Percentiles rank a stretch among this genome's conserved stretches.
phyloP scores from a whole-genome alignment of 768 basidiomycete species.

The Suillus decipiens region DNA sequence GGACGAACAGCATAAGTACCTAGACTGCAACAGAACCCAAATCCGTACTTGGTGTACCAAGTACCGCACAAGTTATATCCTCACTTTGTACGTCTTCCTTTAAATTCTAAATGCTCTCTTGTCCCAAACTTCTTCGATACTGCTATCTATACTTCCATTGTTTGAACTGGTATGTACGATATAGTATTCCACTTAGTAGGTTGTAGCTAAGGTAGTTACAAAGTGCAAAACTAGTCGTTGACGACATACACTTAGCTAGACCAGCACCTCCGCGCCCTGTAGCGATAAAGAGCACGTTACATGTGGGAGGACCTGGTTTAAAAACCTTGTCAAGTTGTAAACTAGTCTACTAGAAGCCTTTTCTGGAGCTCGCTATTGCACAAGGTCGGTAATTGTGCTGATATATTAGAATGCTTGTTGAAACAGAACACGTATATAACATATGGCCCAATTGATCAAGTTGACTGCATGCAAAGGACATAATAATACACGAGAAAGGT shows the following conservation, averaged over 20 bases:
- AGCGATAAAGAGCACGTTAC: constrained; percentile 7
- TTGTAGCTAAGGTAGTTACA: neutral
- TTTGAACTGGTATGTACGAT: constrained; percentile 1
- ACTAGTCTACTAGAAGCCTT: neutral
- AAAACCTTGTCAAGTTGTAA: neutral
- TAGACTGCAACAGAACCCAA: neutral
- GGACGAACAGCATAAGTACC: constrained; percentile 2
- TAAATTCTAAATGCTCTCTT: neutral
- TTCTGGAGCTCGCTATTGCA: neutral
- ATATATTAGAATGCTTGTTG: neutral
- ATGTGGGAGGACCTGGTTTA: neutral
- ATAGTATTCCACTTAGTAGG: neutral
- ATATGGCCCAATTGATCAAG: neutral
- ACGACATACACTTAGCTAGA: neutral
- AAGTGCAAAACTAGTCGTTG: neutral
- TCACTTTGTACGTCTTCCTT: neutral
- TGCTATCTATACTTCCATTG: constrained; percentile 8
- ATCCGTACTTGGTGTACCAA: neutral
- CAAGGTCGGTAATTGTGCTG: neutral
- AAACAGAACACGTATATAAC: neutral
- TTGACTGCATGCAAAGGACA: neutral
- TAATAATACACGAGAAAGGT: neutral
- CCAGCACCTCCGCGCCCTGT: neutral
- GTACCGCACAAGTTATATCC: neutral
- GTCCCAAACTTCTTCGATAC: neutral